Conservation (phyloP, 306 rosid species). For the Fragaria nilgerrensis region DNA sequence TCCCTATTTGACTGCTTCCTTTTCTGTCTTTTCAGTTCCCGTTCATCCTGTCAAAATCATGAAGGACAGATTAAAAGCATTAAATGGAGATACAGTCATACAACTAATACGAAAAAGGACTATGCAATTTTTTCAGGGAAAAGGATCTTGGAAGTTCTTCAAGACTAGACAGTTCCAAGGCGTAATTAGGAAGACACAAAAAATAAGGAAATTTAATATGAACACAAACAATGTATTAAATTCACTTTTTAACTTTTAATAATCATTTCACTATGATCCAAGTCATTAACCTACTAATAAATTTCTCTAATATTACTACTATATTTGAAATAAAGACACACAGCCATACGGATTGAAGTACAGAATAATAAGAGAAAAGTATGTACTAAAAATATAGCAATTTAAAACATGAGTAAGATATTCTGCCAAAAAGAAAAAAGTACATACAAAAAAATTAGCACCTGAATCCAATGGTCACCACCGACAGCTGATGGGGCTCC, state of each 20-base stretch:
- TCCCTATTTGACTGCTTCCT: constrained; percentile 98
- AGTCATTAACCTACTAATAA: background rate
- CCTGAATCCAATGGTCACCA: constrained; percentile 86
- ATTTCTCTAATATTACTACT: background rate
- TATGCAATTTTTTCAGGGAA: too few relatives aligned
- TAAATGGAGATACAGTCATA: background rate
- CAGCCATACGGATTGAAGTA: background rate
- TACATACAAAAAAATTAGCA: constrained; percentile 23
- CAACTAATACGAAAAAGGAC: too few relatives aligned
- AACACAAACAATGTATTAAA: background rate
- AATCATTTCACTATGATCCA: background rate
- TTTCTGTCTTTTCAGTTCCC: constrained; percentile 92
- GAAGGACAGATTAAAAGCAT: constrained; percentile 4
- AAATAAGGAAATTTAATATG: too few relatives aligned
- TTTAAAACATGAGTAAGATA: background rate
- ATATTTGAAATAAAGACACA: background rate
- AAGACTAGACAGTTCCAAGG: background rate
- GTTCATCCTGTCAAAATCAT: constrained; percentile 73
- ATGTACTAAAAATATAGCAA: background rate
- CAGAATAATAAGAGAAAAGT: background rate
- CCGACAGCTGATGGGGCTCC: constrained; percentile 48
- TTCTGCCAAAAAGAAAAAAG: too few relatives aligned
- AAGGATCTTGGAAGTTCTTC: background rate
- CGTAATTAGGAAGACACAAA: background rate
- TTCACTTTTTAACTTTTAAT: background rate